These are phyloP conservation scores for Lycium barbarum DNA, from an alignment of 257 asterid species.

Conservation along the genomic window DNA sequence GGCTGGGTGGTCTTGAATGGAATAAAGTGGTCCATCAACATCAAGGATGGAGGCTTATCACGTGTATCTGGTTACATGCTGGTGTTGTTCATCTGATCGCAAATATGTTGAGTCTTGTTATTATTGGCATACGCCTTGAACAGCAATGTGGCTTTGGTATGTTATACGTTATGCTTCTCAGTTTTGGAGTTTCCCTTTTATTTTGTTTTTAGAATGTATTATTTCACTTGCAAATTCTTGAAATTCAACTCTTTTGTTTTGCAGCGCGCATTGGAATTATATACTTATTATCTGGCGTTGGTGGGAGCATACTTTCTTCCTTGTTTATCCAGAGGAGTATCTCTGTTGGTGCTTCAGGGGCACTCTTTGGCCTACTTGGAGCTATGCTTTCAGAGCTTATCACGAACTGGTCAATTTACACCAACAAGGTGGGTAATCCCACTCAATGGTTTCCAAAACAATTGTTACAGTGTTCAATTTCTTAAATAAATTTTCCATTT, in stretches of 20 bases:
- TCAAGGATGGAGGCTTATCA: slow-evolving; percentile 90
- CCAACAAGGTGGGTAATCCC: slow-evolving; percentile 65
- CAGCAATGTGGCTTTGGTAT: slow-evolving; percentile 93
- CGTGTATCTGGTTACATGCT: slow-evolving; percentile 92
- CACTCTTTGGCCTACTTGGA: slow-evolving; percentile 96
- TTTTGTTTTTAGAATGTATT: not conserved
- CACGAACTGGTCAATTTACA: slow-evolving; percentile 88
- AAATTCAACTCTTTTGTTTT: slow-evolving; percentile 7
- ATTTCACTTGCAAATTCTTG: not conserved
- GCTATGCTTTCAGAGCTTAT: slow-evolving; percentile 91
- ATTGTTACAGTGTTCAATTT: not conserved
- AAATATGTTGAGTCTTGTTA: slow-evolving; percentile 75
- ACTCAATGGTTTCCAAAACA: slow-evolving; percentile 8
- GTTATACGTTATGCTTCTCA: slow-evolving; percentile 15
- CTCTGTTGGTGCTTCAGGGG: slow-evolving; percentile 97
- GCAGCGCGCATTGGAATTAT: slow-evolving; percentile 75
- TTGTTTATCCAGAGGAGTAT: slow-evolving; percentile 62
- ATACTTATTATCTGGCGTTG: slow-evolving; percentile 79
- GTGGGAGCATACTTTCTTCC: slow-evolving; percentile 80
- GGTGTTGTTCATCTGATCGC: slow-evolving; percentile 81
- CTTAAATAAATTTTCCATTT: not conserved
- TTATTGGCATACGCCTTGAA: slow-evolving; percentile 93
- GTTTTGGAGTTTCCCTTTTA: not conserved
- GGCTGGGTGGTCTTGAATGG: slow-evolving; percentile 87
- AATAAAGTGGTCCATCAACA: slow-evolving; percentile 68